phyloP scores from a whole-genome alignment of 164 flowering plant genomes.

The Magnolia sinica region DNA sequence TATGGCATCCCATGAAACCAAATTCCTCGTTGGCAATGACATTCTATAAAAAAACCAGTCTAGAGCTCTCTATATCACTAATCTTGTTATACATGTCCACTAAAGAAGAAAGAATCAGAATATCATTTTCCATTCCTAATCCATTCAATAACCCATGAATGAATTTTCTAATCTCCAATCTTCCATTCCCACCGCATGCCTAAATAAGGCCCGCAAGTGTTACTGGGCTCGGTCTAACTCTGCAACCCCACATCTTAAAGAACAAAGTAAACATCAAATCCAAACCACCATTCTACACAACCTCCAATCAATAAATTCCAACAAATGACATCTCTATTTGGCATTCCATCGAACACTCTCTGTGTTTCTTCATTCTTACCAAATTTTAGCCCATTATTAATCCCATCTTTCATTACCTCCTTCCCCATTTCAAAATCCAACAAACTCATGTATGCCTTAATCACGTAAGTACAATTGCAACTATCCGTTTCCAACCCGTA shows the following conservation, averaged over 20 bases:
- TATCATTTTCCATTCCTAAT: conserved; percentile 30
- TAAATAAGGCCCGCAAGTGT: conserved; percentile 38
- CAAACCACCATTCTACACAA: conserved; percentile 12
- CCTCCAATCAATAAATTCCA: conserved; percentile 51
- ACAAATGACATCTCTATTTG: conserved; percentile 39
- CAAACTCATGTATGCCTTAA: conserved; percentile 36
- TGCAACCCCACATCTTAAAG: conserved; percentile 22
- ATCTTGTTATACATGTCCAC: conserved; percentile 42
- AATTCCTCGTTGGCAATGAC: conserved; percentile 20
- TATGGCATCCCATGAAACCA: conserved; percentile 52
- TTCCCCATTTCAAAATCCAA: conserved; percentile 27
- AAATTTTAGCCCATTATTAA: conserved; percentile 25
- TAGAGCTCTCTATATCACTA: conserved; percentile 23
- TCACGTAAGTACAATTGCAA: conserved; percentile 27
- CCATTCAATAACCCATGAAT: conserved; percentile 31
- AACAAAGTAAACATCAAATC: conserved; percentile 28
- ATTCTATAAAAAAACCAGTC: conserved; percentile 31
- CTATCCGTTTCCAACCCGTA: conserved; percentile 24
- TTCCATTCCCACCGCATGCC: conserved; percentile 21
- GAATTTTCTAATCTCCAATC: conserved; percentile 30
- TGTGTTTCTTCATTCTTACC: conserved; percentile 27
- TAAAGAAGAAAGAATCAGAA: conserved; percentile 31
- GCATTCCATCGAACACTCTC: conserved; percentile 24
- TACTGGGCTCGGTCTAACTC: conserved; percentile 31
- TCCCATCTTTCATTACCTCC: conserved; percentile 24